A percentile compares a stretch with the other conserved stretches of the same genome.
Evolutionary conservation across 129 eudicot species (phyloP).

Genomic region (Flaveria trinervia): DNA sequence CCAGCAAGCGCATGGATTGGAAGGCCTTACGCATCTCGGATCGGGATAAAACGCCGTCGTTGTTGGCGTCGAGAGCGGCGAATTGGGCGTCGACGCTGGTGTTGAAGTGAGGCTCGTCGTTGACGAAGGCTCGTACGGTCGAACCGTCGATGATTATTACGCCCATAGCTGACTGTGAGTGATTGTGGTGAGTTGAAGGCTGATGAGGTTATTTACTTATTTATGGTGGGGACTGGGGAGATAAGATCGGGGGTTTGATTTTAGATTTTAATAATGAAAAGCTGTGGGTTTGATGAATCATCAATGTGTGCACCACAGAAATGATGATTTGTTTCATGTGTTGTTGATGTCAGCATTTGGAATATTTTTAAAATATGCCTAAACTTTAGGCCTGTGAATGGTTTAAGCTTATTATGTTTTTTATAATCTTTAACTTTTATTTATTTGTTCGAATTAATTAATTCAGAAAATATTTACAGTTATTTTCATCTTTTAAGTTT

Average conservation of each 20-base stretch:
- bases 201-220: background rate
- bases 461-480: too few relatives aligned
- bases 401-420: too few relatives aligned
- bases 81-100: slow-evolving; percentile 64
- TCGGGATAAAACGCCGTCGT: slow-evolving; percentile 74
- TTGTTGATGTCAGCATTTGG: too few relatives aligned
- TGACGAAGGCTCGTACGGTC: slow-evolving; percentile 70
- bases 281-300: too few relatives aligned
- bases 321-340: too few relatives aligned
- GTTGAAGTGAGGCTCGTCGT: slow-evolving; percentile 62
- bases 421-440: too few relatives aligned
- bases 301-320: too few relatives aligned
- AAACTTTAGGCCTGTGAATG: too few relatives aligned
- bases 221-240: slow-evolving; percentile 2
- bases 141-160: slow-evolving; percentile 84
- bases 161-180: slow-evolving; percentile 44
- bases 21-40: slow-evolving; percentile 82
- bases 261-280: too few relatives aligned
- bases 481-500: too few relatives aligned
- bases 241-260: slow-evolving; percentile 1
- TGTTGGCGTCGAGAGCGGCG: slow-evolving; percentile 55
- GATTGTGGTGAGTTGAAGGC: background rate
- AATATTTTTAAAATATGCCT: too few relatives aligned
- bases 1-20: slow-evolving; percentile 64
- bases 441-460: too few relatives aligned